Base-by-base conservation (phyloP, 768 basidiomycete species). In the Paxillus ammoniavirescens region DNA sequence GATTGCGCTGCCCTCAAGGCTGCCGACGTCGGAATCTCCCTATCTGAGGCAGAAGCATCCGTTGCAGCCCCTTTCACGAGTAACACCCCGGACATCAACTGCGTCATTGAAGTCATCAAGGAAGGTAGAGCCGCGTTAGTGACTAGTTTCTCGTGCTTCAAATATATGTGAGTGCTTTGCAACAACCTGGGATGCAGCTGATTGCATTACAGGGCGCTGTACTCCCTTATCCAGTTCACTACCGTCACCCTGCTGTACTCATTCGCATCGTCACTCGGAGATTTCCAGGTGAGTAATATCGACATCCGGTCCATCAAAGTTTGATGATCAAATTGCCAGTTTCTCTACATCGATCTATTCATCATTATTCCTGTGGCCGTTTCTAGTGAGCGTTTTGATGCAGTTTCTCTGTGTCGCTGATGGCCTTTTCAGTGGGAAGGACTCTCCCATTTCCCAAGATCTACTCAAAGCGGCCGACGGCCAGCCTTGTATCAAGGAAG, bases 81-180 rank as follows among this genome's bases (percentile, higher is more conserved):
- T 57, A 87, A 86, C 42, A 91, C 85, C 1, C 91, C 97, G 2
- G 97, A 99, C 71, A 95, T 99, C 64, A 83, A 89, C 41, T 99
- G 97, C 67, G 92, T 98, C 42, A 79, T 98, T 30, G 94, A 98
- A 61, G 90, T 99, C 48, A 95, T 99, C 75, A 93, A 88, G 64
- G 96, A 99, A 66, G 97, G 97, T 8, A 80, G 97, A 42, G 92
- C 93, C 8, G 96, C 97, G 1, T 77, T 99, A 49, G 96, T 97
- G 49, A 98, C 97, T 1, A 96, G 93, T 69, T 99, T 99, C 73
- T 95, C 93, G 60, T 98, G 96, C 74, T 99, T 99, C 84, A 99
- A 99, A 72, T 99, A 98, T 65, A 99, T 99, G 96, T 95, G 62
- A 71, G 91, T 77, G 35, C 5, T 14, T 31, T 42, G 13, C 38